Percentiles rank a stretch among this genome's conserved stretches.
These are phyloP conservation scores for Mortierella sp. DNA, from an alignment of 371 early-diverging fungal genomes.

Conservation along the genomic window DNA sequence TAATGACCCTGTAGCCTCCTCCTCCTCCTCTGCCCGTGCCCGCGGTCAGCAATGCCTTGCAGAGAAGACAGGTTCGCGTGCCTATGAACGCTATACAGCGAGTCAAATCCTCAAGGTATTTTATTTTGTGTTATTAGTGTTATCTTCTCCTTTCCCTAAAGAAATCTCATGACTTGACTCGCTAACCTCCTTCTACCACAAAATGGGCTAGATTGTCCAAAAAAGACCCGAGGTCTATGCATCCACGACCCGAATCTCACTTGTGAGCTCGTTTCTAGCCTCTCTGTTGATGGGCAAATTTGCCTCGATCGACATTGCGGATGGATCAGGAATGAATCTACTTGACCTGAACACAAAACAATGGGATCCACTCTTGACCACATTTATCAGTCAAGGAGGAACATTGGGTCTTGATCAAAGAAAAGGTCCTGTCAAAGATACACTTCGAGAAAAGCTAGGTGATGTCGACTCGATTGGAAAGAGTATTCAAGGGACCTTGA, in stretches of 20 bases:
- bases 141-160: too few relatives aligned
- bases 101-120: neutral
- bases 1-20: too few relatives aligned
- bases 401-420: neutral
- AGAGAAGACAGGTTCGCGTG: too few relatives aligned
- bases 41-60: too few relatives aligned
- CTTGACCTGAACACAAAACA: constrained; percentile 68
- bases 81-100: neutral
- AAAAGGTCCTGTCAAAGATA: neutral
- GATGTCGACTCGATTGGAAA: constrained; percentile 41
- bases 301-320: constrained; percentile 77
- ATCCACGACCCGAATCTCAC: constrained; percentile 66
- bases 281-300: constrained; percentile 71
- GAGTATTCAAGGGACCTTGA: constrained; percentile 41
- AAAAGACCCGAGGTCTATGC: constrained; percentile 50
- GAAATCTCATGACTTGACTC: too few relatives aligned
- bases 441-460: constrained; percentile 47
- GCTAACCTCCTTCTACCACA: too few relatives aligned
- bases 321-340: constrained; percentile 88
- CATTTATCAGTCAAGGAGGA: constrained; percentile 34
- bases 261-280: constrained; percentile 80
- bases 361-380: constrained; percentile 60
- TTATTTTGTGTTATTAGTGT: neutral
- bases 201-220: constrained; percentile 48
- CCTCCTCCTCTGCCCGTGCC: too few relatives aligned